Evolutionary conservation across 2,329 filamentous ascomycete species (phyloP), one percentile per base, ranked within the genome.

Genomic region (Diaporthe vexans): DNA sequence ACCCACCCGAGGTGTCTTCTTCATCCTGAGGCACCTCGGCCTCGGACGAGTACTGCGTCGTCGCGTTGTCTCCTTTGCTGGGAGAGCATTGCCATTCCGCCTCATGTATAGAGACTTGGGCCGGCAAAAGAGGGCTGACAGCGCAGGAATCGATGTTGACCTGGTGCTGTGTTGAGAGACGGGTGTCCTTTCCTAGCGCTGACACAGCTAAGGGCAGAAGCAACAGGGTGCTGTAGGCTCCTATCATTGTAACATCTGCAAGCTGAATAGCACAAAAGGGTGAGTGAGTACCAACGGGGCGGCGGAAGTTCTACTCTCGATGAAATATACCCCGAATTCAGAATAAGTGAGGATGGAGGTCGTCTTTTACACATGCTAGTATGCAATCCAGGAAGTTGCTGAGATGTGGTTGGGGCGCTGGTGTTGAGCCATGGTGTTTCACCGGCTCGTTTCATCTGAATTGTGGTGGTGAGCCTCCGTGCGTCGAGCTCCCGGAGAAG

Each of bases 371-470:
- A 19, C 10, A 2, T 15, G 40, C 15, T 43, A 6, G 40, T 43
- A 43, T 43, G 40, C 15, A 48, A 33, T 65, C 2, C 19, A n/a
- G 33, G 40, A 54, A 40, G 8, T 24, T 35, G n/a, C 48, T 40
- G 33, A 68, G 33, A 65, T 48, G 24, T 24, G 11, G 33, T 4
- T 7, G 11, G 33, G 51, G 46, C 35, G 51, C 37, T 59, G 52
- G 33, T 11, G 51, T 58, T 46, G n/a, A 48, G 26, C 48, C 37
- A 48, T 35, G 29, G 19, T 35, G 71, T 73, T 73, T 73, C 71
- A 73, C 56, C 37, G 63, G 48, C 17, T 19, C n/a, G 73, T 75
- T 75, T 75, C 73, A 75, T 73, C 73, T 73, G 63, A 70, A 33
- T 33, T 70, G 24, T 71, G 24, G 56, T 70, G 48, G 51, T 68